Percentiles rank a stretch among this genome's conserved stretches.
Evolutionary conservation across 139 green algal genomes (phyloP).

Genomic region (Chlamydomonas eustigma): DNA sequence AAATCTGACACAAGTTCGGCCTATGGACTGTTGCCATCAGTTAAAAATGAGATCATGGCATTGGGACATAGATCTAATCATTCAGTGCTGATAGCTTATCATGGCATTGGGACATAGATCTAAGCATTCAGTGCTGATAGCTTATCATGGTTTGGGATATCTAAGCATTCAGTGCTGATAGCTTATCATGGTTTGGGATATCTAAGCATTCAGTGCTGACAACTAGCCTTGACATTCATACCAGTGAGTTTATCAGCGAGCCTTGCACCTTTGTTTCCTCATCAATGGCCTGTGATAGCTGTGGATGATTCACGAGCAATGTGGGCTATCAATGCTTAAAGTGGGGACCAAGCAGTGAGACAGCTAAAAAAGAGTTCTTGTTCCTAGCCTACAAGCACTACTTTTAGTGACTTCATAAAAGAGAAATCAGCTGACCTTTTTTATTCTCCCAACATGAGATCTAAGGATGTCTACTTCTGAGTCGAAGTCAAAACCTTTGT

Average conservation of each 20-base stretch:
- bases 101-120: neutral
- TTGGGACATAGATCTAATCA: neutral
- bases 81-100: neutral
- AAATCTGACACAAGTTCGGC: constrained; percentile 1
- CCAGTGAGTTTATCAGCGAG: constrained; percentile 28
- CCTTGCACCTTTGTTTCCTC: constrained; percentile 33
- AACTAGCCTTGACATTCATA: too few relatives aligned
- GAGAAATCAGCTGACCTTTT: constrained; percentile 7
- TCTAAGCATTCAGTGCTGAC: too few relatives aligned
- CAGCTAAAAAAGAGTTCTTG: neutral
- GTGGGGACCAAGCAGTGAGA: neutral
- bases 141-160: neutral
- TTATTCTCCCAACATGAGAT: constrained; percentile 23
- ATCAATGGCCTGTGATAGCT: constrained; percentile 28
- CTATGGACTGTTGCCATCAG: neutral
- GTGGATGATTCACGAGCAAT: neutral
- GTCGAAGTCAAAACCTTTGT: constrained; percentile 38
- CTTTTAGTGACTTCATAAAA: neutral
- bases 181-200: neutral
- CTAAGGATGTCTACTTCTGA: constrained; percentile 24
- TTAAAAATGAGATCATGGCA: too few relatives aligned
- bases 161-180: neutral
- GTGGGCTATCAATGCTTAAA: neutral
- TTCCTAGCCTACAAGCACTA: neutral
- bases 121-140: neutral